Evolutionary conservation across 2,329 filamentous ascomycete species (phyloP).

Genomic region (Monilinia vaccinii-corymbosi): DNA sequence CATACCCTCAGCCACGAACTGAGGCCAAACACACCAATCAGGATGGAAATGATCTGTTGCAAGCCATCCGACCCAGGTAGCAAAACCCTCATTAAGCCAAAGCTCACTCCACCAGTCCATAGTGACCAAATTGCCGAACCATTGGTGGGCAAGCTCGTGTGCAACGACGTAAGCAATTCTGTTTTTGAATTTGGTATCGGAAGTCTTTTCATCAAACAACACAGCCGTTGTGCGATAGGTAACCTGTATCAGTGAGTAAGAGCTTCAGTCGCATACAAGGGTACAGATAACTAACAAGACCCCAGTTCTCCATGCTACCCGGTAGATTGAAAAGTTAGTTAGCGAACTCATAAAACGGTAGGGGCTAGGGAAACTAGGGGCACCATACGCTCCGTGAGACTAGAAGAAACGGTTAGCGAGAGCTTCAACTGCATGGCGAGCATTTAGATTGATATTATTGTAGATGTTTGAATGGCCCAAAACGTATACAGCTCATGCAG

Average conservation of each 20-base stretch:
- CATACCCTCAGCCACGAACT: conserved; percentile 93
- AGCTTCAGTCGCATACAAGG: neutral
- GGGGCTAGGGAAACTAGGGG: neutral
- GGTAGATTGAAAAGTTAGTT: neutral
- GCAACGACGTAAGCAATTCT: conserved; percentile 93
- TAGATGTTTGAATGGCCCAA: neutral
- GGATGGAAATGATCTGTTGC: conserved; percentile 76
- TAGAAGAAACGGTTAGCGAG: conserved; percentile 36
- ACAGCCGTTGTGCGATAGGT: conserved; percentile 94
- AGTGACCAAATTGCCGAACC: conserved; percentile 91
- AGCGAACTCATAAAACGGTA: neutral
- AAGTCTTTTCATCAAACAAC: conserved; percentile 88
- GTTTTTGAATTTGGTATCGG: conserved; percentile 85
- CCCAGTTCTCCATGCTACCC: conserved; percentile 58
- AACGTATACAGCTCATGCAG: neutral
- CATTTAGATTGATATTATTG: neutral
- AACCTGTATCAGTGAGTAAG: conserved; percentile 37
- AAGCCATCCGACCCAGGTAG: conserved; percentile 92
- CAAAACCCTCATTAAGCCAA: conserved; percentile 94
- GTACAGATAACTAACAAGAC: conserved; percentile 75
- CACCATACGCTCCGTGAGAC: conserved; percentile 59
- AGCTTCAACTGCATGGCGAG: neutral
- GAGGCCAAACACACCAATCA: conserved; percentile 95
- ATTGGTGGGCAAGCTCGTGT: conserved; percentile 95
- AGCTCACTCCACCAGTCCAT: conserved; percentile 97